phyloP scores from a whole-genome alignment of 352 stramenopile genomes.

The Hyaloperonospora arabidopsidis region DNA sequence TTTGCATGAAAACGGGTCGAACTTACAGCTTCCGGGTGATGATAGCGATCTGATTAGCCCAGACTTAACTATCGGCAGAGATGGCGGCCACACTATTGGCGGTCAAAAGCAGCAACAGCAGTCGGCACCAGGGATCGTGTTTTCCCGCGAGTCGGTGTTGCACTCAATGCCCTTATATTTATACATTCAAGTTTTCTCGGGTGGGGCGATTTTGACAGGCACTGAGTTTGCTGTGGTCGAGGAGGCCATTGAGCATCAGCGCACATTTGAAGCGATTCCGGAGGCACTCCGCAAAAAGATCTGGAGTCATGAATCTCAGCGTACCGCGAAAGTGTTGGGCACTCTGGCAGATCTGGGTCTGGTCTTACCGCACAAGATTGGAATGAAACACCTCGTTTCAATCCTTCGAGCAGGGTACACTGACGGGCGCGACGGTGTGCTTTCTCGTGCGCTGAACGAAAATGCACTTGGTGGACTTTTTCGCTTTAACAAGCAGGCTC shows the following conservation, averaged over 20 bases:
- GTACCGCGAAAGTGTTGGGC: conserved; percentile 63
- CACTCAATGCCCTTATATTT: conserved; percentile 69
- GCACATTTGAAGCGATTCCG: conserved; percentile 40
- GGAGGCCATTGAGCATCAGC: conserved; percentile 41
- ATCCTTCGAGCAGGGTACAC: conserved; percentile 64
- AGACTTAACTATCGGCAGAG: conserved; percentile 24
- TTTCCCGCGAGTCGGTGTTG: conserved; percentile 66
- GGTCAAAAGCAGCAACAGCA: conserved; percentile 2
- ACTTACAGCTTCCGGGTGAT: conserved; percentile 36
- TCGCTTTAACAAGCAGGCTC: conserved; percentile 36
- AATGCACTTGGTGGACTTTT: conserved; percentile 69
- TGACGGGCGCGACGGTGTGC: conserved; percentile 52
- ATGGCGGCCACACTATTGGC: conserved; percentile 6
- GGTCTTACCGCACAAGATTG: conserved; percentile 69
- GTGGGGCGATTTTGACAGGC: conserved; percentile 46
- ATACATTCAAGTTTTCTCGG: conserved; percentile 77
- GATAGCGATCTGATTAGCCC: conserved; percentile 34
- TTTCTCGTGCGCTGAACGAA: conserved; percentile 62
- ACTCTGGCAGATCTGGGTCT: conserved; percentile 61
- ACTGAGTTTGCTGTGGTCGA: conserved; percentile 48
- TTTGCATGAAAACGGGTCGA: conserved; percentile 36
- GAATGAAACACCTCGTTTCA: conserved; percentile 71
- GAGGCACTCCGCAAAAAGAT: conserved; percentile 45
- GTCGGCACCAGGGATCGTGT: conserved; percentile 42
- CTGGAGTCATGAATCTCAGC: conserved; percentile 62